Evolutionary conservation across 768 basidiomycete genomes (phyloP), one percentile per base, ranked within the genome.

Genomic region (Lactarius hatsudake): DNA sequence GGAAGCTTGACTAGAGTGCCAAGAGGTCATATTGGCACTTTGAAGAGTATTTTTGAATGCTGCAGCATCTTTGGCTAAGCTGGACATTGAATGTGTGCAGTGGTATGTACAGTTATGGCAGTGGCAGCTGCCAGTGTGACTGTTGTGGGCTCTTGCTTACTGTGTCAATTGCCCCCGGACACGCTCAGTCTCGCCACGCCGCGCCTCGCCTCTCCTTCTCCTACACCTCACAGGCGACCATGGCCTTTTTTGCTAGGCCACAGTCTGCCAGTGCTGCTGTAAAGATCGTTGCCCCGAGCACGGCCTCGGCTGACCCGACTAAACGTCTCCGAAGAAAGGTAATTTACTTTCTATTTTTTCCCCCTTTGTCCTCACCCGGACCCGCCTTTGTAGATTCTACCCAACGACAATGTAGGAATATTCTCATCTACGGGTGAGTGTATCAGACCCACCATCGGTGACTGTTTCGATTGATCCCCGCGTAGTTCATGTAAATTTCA

Each of bases 361-460:
- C 59, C 58, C 66, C 40, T 60, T 62, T 62, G 63, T 70, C 54
- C 64, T 57, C 62, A 56, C 59, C 62, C 70, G 38, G 66, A 69
- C 57, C 45, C 57, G 30, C 28, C 69, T 51, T 36, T 40, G 51
- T 73, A 91, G 89, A 91, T 78, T 81, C 85, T 56, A 82, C 84
- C 17, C 87, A 88, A 75, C 85, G 89, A 62, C 90, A 94, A 73
- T 97, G 94, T 78, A 87, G 91, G 74, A 96, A 97, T 80, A 87
- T 95, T 61, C 80, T 91, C 76, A 95, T 96, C 69, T 91, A 95
- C 75, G 94, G 95, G 94, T 95, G 70, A 55, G 78, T 70, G 76
- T 68, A 3, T 32, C 28, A 3, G 70, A 43, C 5, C 12, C 18
- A 58, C 12, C 67, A 34, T 54, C 10, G 10, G 45, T 58, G 34